A percentile compares a stretch with the other conserved stretches of the same genome.
phyloP scores from a whole-genome alignment of 1,284 basidiomycete species.

The Xerocomus minutiporus region DNA sequence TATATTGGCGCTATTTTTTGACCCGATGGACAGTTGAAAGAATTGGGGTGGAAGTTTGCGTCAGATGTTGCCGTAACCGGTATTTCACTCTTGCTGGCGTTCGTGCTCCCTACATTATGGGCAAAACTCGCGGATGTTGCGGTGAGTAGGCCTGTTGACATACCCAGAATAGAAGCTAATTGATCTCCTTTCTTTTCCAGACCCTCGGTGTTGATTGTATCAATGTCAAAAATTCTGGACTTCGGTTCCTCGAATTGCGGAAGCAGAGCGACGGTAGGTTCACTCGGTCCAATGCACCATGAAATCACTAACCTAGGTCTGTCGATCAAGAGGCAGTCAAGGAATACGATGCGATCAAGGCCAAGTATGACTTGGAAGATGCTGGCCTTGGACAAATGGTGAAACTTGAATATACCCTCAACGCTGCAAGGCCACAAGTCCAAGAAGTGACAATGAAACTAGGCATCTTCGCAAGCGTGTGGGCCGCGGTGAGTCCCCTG shows the following conservation, averaged over 20 bases:
- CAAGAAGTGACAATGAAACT: conserved; percentile 18
- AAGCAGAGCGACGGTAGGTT: conserved; percentile 9
- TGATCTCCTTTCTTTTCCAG: background rate
- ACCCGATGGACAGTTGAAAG: conserved; percentile 13
- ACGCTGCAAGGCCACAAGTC: conserved; percentile 14
- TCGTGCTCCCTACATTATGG: conserved; percentile 12
- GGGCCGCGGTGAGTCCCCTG: conserved; percentile 17
- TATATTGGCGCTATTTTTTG: background rate
- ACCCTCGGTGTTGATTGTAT: conserved; percentile 1
- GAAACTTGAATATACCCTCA: conserved; percentile 2
- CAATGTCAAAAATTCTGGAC: conserved; percentile 4
- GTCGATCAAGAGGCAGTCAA: conserved; percentile 7
- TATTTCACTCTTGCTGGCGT: conserved; percentile 16
- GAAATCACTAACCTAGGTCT: background rate
- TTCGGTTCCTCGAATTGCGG: conserved; percentile 2
- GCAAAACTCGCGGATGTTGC: conserved; percentile 3
- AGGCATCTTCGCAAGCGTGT: conserved; percentile 17
- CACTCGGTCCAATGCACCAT: background rate
- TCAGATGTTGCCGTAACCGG: conserved; percentile 14
- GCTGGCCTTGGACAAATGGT: conserved; percentile 6
- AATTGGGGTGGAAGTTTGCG: conserved; percentile 17
- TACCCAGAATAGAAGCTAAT: background rate
- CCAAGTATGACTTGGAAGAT: conserved; percentile 11
- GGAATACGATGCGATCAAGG: conserved; percentile 5
- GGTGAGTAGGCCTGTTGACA: conserved; percentile 7